Evolutionary conservation across 495 filamentous ascomycete species (phyloP), one percentile per base, ranked within the genome.

Genomic region (Extremus antarcticus): DNA sequence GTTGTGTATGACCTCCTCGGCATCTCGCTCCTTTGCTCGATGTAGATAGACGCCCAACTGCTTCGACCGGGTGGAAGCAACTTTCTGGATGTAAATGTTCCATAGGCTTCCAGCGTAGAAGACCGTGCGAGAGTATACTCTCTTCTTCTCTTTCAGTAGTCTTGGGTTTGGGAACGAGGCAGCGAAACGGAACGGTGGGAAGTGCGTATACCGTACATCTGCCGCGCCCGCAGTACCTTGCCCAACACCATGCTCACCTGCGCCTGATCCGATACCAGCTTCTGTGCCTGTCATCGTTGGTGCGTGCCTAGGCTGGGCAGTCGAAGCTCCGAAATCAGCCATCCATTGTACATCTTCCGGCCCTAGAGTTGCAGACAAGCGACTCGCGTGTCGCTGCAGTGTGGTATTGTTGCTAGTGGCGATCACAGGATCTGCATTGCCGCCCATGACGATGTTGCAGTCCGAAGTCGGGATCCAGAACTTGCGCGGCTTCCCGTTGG

Each of bases 81-180:
- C 76, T 51, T 80, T 81, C 60, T 82, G 79, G 21, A 82, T 79
- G 61, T 82, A 82, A 20, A 82, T 75, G 51, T 82, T 82, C 78
- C 78, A 82, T 23, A 79, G 68, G 32, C 70, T 74, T 17, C 78
- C 78, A 16, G 78, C 79, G 55, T 82, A 82, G 60, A 79, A 82
- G n/a, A 82, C 78, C 7, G 79, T 82, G 25, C 76, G 75, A 19
- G 74, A 77, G 56, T 79, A 81, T 1, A 81, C 76, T 3, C 79
- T 64, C 58, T 80, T 82, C 67, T 78, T 79, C 60, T 82, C 79
- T 53, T 79, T 81, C 29, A 82, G 66, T 10, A 71, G 65, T 15
- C 73, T 66, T 4, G 79, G 76, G 51, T 75, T 78, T 3, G 73
- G 77, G 54, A 82, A 81, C 56, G 81, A 78, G 19, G 75, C 79